Evolutionary conservation across 768 basidiomycete genomes (phyloP), one percentile per base, ranked within the genome.

Genomic region (Mrakia hoshinonis): DNA sequence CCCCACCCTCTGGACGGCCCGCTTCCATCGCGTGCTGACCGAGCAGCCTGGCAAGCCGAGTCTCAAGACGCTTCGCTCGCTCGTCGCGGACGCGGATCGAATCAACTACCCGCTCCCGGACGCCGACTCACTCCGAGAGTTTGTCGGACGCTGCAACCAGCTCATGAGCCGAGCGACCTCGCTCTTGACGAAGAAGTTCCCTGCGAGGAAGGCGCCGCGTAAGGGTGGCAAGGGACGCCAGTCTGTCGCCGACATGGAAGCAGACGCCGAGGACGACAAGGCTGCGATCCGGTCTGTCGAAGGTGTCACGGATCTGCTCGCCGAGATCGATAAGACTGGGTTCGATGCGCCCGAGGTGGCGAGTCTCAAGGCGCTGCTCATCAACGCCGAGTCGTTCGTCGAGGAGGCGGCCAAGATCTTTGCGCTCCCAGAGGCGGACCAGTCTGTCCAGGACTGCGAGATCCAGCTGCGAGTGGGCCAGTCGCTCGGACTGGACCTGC

Each of bases 81-180:
- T 93, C n/a, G 83, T 92, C 31, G 85, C 89, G 0, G 94, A 96
- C 78, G 94, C 89, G 18, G 92, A 96, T 75, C 89, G 89, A 68
- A 90, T 94, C 79, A 87, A 85, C 69, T 86, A 86, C 77, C 82
- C 84, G 39, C 84, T 94, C 18, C 83, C 86, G 1, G 91, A 94
- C 79, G 82, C 93, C 68, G 79, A 81, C 36, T 81, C 85, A 60
- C 84, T 97, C 47, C 85, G 88, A 55, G 89, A 86, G 79, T 90
- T 90, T 76, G 90, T 97, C 66, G 84, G 55, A 7, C 68, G 72
- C 18, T 48, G 68, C 10, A 74, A 69, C 60, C 72, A 76, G 49
- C 74, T 64, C 75, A 76, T 34, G 29, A 76, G 36, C 75, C 77
- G 70, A 73, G 74, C 67, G 74, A 38, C 39, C 39, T 20, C 67